Evolutionary conservation across 805 yeast genomes (phyloP), one percentile per base, ranked within the genome.

Genomic region (Schizosaccharomyces osmophilus): DNA sequence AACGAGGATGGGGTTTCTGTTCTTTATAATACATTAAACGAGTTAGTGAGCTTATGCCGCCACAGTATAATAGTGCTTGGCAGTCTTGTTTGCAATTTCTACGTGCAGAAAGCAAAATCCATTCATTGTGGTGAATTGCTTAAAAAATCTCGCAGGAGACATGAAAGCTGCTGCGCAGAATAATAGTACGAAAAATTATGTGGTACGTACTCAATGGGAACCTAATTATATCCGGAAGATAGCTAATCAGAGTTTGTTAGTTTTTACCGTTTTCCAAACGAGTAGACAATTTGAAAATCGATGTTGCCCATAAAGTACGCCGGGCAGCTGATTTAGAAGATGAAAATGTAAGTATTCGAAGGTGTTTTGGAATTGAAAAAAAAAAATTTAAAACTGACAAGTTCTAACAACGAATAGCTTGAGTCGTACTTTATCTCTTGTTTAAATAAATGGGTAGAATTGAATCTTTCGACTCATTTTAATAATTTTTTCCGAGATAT

Each of bases 371-470:
- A 11, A 36, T 36, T 36, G 41, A 11, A 43, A 24, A 45, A 19
- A 45, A n/a, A n/a, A n/a, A n/a, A n/a, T n/a, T n/a, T n/a, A n/a
- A n/a, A 8, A 5, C 15, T 45, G 22, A 19, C 22, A 29, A 19
- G 15, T 29, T 9, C 31, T 51, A 24, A 51, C 57, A 24, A 29
- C 13, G 65, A 60, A 11, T 61, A 62, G 32, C 63, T 64, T 55
- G n/a, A 22, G 8, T 60, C 95, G 1, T 89, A 85, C 70, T 86
- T 89, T 66, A 71, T 84, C 36, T 79, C 93, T 13, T 82, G 95
- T 0, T 74, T 85, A 63, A 83, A 84, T 59, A 87, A 86, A 66
- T 90, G 97, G 96, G 78, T 75, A 63, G 97, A 93, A 68, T 80
- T 86, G 62, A 90, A 89, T 69, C 72, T 86, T 62, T 82, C 95